Evolutionary conservation across 805 yeast genomes (phyloP), one percentile per base, ranked within the genome.

Genomic region (Saccharomycopsis lassenensis): DNA sequence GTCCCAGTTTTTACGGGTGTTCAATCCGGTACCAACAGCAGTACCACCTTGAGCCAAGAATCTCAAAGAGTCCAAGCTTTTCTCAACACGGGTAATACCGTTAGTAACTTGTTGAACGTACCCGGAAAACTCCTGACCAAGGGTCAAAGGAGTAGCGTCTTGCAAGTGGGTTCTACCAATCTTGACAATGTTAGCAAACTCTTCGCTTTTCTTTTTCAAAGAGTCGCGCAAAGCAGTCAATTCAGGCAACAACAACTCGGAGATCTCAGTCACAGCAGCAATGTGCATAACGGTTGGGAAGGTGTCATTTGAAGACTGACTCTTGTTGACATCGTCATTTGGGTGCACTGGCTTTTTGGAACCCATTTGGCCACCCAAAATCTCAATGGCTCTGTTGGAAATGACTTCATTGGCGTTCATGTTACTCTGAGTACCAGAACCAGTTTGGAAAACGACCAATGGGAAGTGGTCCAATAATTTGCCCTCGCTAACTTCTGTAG

Each of bases 281-380:
- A 91, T 89, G 67, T 91, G 98, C 98, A 91, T 91, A 39, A 89
- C 98, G 24, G 98, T 87, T 49, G 98, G 98, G 82, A 91, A 91
- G 37, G 97, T 91, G 64, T 91, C 98, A 61, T 91, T 91, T 31
- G 95, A 85, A n/a, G 95, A 84, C 66, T 91, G 97, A 14, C 95
- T 83, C 84, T 85, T 87, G 71, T 91, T 91, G 53, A 87, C 93
- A 64, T 91, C 97, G 62, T 91, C 97, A 64, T 91, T 91, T 48
- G 98, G 98, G 63, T 91, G 98, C 38, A 91, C 95, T 22, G 95
- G 95, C 46, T 63, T 70, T 68, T 91, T 91, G 45, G 95, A 78
- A 44, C 98, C 98, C 54, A 80, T 63, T 54, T 68, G 71, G 43
- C 97, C 98, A 46, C 96, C 97, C 48, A 91, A 71, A 36, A 91